These are phyloP conservation scores for Helicocarpus griseus DNA, from an alignment of 2,329 filamentous ascomycete species.

Conservation along the genomic window DNA sequence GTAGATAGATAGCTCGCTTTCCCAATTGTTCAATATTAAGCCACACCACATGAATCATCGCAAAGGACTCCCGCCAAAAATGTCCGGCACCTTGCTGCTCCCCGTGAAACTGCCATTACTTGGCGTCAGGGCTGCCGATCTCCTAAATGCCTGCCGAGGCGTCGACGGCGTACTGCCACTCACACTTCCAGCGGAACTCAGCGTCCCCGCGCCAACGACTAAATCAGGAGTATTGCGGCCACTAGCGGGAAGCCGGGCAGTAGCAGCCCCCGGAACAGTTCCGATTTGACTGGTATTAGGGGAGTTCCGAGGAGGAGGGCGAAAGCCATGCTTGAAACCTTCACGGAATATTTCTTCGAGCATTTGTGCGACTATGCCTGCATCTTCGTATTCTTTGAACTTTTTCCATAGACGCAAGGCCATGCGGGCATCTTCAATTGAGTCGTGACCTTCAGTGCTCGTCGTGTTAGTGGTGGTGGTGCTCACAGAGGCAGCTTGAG, in stretches of 20 bases:
- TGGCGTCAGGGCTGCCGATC: constrained; percentile 33
- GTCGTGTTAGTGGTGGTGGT: constrained; percentile 9
- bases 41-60: constrained; percentile 14
- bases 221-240: constrained; percentile 33
- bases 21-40: not conserved
- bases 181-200: constrained; percentile 12
- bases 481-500: constrained; percentile 4
- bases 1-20: not conserved
- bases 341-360: constrained; percentile 74
- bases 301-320: constrained; percentile 38
- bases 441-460: constrained; percentile 57
- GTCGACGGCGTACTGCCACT: constrained; percentile 28
- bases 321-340: constrained; percentile 50
- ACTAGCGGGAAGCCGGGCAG: constrained; percentile 15
- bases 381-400: constrained; percentile 79
- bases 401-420: constrained; percentile 83
- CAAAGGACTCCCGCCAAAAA: constrained; percentile 31
- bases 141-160: constrained; percentile 32
- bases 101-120: constrained; percentile 33
- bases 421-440: constrained; percentile 87
- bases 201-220: constrained; percentile 9
- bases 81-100: constrained; percentile 24
- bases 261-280: constrained; percentile 7
- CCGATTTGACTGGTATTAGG: not conserved
- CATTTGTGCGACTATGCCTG: constrained; percentile 72